These are phyloP conservation scores for Sordaria brevicollis DNA, from an alignment of 495 filamentous ascomycete genomes.

Conservation along the genomic window DNA sequence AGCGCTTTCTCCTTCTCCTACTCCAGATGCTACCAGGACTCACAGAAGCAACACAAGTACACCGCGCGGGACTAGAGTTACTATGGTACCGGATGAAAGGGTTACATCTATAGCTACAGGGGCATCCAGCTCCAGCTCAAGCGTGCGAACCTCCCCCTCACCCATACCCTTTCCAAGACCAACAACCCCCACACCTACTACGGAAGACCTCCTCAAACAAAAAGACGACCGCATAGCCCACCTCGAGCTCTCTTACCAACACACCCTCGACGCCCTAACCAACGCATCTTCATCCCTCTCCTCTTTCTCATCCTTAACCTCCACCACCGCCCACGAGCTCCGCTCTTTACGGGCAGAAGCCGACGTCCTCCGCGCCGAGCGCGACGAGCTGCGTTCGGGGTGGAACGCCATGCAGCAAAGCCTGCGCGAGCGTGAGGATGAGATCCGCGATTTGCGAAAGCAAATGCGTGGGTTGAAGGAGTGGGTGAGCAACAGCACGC, in stretches of 20 bases:
- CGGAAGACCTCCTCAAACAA: conserved; percentile 21
- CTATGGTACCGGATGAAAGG: background rate
- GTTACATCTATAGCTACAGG: background rate
- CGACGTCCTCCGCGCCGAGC: conserved; percentile 24
- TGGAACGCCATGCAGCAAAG: conserved; percentile 28
- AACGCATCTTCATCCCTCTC: background rate
- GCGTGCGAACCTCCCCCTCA: background rate
- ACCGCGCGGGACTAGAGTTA: background rate
- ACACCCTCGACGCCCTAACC: conserved; percentile 33
- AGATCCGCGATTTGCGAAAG: conserved; percentile 29
- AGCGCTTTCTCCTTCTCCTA: background rate
- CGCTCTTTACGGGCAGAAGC: conserved; percentile 31
- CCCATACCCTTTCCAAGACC: background rate
- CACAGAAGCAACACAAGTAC: background rate
- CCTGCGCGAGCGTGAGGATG: conserved; percentile 29
- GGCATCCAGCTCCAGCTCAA: background rate
- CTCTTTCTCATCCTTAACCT: background rate
- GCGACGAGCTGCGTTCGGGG: conserved; percentile 30
- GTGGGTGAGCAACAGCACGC: conserved; percentile 42
- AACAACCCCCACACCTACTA: background rate
- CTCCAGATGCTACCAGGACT: background rate
- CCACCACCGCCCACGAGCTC: conserved; percentile 22
- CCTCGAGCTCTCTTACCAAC: conserved; percentile 23
- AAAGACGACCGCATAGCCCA: conserved; percentile 33
- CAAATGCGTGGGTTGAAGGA: conserved; percentile 46